Evolutionary conservation across 805 yeast species (phyloP).

Genomic region (Candida pseudoglaebosa): DNA sequence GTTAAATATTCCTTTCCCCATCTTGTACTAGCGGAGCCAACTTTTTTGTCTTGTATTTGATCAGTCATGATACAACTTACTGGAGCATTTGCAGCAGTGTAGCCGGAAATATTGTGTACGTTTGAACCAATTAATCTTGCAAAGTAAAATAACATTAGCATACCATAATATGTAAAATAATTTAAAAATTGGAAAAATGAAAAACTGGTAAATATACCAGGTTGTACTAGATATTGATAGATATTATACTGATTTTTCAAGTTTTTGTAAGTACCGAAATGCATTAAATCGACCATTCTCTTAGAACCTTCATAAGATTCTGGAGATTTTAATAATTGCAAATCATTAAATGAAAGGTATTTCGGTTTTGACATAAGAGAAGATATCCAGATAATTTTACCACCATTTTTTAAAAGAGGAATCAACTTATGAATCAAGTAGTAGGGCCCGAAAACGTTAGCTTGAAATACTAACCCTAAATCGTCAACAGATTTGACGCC

Average conservation of each 20-base stretch:
- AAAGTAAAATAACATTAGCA: constrained; percentile 77
- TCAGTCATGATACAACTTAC: constrained; percentile 46
- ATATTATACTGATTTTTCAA: constrained; percentile 50
- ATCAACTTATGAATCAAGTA: constrained; percentile 67
- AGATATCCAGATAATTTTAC: constrained; percentile 79
- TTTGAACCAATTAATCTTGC: constrained; percentile 82
- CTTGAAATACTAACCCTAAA: constrained; percentile 86
- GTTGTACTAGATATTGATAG: constrained; percentile 77
- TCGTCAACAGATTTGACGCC: constrained; percentile 78
- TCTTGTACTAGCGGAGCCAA: constrained; percentile 67
- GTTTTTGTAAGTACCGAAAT: constrained; percentile 59
- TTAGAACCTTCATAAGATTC: constrained; percentile 91
- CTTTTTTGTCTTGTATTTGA: constrained; percentile 42
- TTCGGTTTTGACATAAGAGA: constrained; percentile 78
- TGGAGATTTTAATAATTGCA: constrained; percentile 60
- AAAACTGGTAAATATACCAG: constrained; percentile 87
- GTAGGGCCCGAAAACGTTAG: constrained; percentile 95
- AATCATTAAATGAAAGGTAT: constrained; percentile 67
- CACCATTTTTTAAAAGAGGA: constrained; percentile 55
- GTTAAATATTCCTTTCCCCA: constrained; percentile 65
- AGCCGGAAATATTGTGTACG: constrained; percentile 86
- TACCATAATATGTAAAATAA: constrained; percentile 75
- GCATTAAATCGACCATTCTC: constrained; percentile 78
- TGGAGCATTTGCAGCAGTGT: constrained; percentile 86
- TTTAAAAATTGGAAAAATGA: constrained; percentile 76